phyloP scores from a whole-genome alignment of 2,329 filamentous ascomycete species.

The Aureobasidium sp. region DNA sequence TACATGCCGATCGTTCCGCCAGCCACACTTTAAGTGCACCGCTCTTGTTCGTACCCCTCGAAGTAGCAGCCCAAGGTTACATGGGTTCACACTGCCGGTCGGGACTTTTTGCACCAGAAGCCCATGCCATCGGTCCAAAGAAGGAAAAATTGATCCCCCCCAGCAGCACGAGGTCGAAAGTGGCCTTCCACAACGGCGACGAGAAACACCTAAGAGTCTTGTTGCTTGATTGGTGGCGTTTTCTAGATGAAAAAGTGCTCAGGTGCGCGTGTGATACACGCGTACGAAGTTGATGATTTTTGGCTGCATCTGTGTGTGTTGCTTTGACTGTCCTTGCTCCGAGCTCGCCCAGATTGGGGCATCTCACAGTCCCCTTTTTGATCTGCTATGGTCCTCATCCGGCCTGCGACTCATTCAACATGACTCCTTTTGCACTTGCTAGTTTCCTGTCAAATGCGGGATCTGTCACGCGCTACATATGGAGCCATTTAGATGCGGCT shows the following conservation, averaged over 20 bases:
- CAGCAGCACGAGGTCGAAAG: not conserved
- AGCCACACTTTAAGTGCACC: conserved; percentile 14
- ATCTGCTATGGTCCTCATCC: not conserved
- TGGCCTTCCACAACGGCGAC: not conserved
- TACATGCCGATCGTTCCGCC: conserved; percentile 13
- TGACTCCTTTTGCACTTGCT: conserved; percentile 3
- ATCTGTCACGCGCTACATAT: not conserved
- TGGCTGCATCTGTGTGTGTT: not conserved
- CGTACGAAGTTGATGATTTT: not conserved
- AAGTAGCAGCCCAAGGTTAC: conserved; percentile 4
- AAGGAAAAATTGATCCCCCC: not conserved
- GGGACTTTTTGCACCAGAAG: conserved; percentile 8
- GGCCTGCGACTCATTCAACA: conserved; percentile 8
- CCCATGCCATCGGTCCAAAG: not conserved
- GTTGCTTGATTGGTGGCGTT: conserved; percentile 6
- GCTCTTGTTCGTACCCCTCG: not conserved
- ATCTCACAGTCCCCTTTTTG: not conserved
- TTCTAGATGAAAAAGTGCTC: not conserved
- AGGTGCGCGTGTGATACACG: conserved; percentile 12
- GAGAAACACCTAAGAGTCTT: not conserved
- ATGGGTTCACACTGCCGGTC: conserved; percentile 3
- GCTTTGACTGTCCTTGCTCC: not conserved
- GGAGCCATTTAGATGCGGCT: not conserved
- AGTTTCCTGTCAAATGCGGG: conserved; percentile 5
- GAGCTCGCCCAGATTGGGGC: not conserved